These are phyloP conservation scores for Cantharellus anzutake DNA, from an alignment of 768 basidiomycete species.

Conservation along the genomic window DNA sequence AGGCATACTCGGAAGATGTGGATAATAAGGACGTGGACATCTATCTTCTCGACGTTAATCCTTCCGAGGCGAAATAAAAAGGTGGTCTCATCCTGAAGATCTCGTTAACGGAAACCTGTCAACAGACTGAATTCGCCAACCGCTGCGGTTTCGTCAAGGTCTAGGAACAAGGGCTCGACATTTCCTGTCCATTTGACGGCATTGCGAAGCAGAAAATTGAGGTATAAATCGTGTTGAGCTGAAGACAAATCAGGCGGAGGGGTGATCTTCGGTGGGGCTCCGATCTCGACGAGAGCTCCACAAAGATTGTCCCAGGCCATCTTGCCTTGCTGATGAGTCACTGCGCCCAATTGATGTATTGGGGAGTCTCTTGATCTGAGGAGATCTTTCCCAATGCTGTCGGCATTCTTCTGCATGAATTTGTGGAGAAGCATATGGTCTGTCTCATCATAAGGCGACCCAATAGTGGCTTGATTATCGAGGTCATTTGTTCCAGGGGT, in stretches of 20 bases:
- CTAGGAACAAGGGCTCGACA: slow-evolving; percentile 40
- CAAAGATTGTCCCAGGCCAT: slow-evolving; percentile 75
- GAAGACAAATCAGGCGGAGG: slow-evolving; percentile 21
- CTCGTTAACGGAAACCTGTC: neutral
- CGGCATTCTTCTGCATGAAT: slow-evolving; percentile 68
- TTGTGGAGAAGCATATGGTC: slow-evolving; percentile 69
- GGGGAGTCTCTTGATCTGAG: slow-evolving; percentile 41
- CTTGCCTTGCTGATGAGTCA: slow-evolving; percentile 43
- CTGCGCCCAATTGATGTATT: neutral
- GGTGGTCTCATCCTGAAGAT: slow-evolving; percentile 8
- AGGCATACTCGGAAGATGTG: slow-evolving; percentile 48
- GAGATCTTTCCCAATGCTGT: slow-evolving; percentile 75
- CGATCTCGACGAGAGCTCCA: slow-evolving; percentile 55
- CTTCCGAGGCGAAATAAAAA: slow-evolving; percentile 46
- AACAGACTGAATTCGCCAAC: neutral
- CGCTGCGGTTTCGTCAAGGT: neutral
- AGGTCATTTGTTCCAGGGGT: neutral
- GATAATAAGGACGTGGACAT: slow-evolving; percentile 59
- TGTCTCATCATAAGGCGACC: slow-evolving; percentile 65
- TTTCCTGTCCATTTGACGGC: slow-evolving; percentile 38
- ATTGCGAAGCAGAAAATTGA: slow-evolving; percentile 47
- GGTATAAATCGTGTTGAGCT: slow-evolving; percentile 43
- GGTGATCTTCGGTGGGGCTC: slow-evolving; percentile 32
- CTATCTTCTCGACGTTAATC: slow-evolving; percentile 61
- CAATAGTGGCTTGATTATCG: slow-evolving; percentile 44